Conservation (phyloP, 768 basidiomycete species). For the Rhizopogon vulgaris region DNA sequence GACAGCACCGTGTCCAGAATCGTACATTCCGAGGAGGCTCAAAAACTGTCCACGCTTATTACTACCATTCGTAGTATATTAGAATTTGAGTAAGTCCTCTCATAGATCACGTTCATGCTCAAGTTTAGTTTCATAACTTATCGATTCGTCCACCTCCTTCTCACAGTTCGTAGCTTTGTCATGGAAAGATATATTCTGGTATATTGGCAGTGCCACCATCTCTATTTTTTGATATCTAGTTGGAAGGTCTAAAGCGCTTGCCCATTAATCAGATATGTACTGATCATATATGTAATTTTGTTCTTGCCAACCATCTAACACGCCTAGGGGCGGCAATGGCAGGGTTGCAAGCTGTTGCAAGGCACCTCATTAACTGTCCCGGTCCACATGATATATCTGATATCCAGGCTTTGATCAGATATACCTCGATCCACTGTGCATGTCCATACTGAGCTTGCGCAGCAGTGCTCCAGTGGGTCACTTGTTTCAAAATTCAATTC, state of each 20-base stretch:
- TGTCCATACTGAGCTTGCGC: too few species aligned
- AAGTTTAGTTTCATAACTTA: background rate
- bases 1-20: conserved; percentile 5
- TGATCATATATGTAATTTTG: background rate
- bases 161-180: conserved; percentile 3
- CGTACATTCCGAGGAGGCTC: conserved; percentile 4
- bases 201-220: background rate
- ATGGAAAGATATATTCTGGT: background rate
- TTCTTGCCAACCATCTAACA: background rate
- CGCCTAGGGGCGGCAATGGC: too few species aligned
- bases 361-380: too few species aligned
- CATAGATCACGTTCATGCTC: background rate
- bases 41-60: background rate
- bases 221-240: background rate
- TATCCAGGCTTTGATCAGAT: background rate
- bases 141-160: background rate
- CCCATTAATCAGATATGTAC: background rate
- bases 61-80: conserved; percentile 1
- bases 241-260: too few species aligned
- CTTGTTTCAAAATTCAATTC: background rate
- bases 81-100: too few species aligned
- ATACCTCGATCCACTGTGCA: background rate
- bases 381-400: too few species aligned
- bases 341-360: background rate
- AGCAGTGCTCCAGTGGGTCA: background rate